phyloP scores from a whole-genome alignment of 2,329 filamentous ascomycete species.

The Raffaelea deltoideospora region DNA sequence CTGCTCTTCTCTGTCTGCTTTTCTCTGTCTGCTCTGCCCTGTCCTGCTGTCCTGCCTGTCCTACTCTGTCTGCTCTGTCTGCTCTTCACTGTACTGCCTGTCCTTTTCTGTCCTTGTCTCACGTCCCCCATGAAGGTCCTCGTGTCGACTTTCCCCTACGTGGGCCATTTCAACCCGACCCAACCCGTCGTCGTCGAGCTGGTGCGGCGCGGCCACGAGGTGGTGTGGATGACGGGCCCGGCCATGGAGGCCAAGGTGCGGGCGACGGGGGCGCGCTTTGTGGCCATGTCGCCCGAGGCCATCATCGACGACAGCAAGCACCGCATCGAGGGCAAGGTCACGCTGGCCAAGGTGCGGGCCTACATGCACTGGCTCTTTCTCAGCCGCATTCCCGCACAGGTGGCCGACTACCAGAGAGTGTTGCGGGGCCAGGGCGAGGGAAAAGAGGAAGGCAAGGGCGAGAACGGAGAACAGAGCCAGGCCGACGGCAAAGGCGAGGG shows the following conservation, averaged over 20 bases:
- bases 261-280: slow-evolving; percentile 19
- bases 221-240: slow-evolving; percentile 21
- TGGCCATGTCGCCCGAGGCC: slow-evolving; percentile 16
- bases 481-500: too few species aligned
- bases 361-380: slow-evolving; percentile 6
- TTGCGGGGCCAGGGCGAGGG: not conserved
- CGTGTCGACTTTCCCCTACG: slow-evolving; percentile 23
- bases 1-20: too few species aligned
- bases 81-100: too few species aligned
- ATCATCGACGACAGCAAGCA: slow-evolving; percentile 8
- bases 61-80: too few species aligned
- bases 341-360: slow-evolving; percentile 3
- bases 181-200: slow-evolving; percentile 23
- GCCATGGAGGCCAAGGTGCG: slow-evolving; percentile 18
- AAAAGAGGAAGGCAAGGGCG: not conserved
- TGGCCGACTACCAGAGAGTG: slow-evolving; percentile 4
- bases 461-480: not conserved
- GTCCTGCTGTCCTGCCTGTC: too few species aligned
- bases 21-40: too few species aligned
- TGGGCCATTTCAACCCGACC: slow-evolving; percentile 23
- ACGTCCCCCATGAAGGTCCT: slow-evolving; percentile 17
- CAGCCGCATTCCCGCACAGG: slow-evolving; percentile 7
- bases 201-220: slow-evolving; percentile 20
- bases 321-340: slow-evolving; percentile 1
- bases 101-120: too few species aligned